Base-by-base conservation (phyloP, 1,139 yeast genomes). In the Kodamaea suecica region DNA sequence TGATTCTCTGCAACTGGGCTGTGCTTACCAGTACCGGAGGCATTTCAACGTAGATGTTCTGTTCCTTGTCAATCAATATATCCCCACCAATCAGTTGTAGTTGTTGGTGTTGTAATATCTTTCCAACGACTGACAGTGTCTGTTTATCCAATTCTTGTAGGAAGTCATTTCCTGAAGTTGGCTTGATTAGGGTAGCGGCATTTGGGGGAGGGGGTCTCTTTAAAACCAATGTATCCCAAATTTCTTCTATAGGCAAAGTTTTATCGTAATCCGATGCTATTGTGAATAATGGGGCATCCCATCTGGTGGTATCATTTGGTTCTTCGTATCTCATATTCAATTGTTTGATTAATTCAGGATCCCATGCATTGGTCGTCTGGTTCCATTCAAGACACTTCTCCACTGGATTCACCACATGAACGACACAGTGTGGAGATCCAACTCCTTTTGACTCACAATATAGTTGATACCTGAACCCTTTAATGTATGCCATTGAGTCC, bases 281-380 rank as follows among this genome's bases (percentile, higher is more conserved):
- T 0, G 86, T 78, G 55, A 87, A 83, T 42, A 90, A 62, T 2
- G 99, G 99, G 4, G 95, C 79, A 55, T 92, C 99, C 98, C 98
- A 92, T 41, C 97, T 67, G 25, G 83, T 77, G 52, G 77, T 76
- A 14, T 80, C 80, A 50, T 86, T 84, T 1, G 99, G 99, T 55
- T 92, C 98, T 57, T 92, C 98, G 52, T 82, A 94, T 43, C 98
- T 61, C 78, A 88, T 84, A 4, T 79, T 73, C 43, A 92, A 62
- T 36, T 84, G 92, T 15, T 71, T 72, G 31, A 90, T 66, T 32
- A 87, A 59, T 26, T 75, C 82, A 1, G 68, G 70, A 24, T 78
- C 82, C 97, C 97, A 90, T 30, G 65, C 61, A 21, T 60, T 57
- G 2, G 40, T 52, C 0, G 47, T 37, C 8, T 36, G 15, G 53